Evolutionary conservation across 257 asterid genomes (phyloP).

Genomic region (Verbena officinalis): DNA sequence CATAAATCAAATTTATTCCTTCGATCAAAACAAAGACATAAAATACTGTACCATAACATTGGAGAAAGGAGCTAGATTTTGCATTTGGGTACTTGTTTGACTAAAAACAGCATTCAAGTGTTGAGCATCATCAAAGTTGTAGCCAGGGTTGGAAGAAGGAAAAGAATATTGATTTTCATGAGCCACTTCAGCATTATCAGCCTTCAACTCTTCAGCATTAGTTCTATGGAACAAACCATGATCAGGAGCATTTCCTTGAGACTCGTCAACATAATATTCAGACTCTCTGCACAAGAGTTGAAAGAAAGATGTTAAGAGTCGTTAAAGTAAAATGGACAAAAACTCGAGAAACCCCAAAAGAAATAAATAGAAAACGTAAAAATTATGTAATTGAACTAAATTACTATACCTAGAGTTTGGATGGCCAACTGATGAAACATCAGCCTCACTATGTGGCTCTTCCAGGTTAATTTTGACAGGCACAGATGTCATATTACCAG

Average conservation of each 20-base stretch:
- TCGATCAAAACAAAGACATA: not conserved
- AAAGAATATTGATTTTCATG: constrained; percentile 68
- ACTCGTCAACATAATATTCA: constrained; percentile 73
- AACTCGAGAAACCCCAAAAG: constrained; percentile 4
- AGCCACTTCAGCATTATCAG: constrained; percentile 63
- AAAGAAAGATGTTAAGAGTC: constrained; percentile 9
- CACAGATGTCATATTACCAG: constrained; percentile 54
- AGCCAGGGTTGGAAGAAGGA: constrained; percentile 62
- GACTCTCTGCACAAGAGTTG: constrained; percentile 58
- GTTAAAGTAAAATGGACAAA: not conserved
- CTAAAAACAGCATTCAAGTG: constrained; percentile 42
- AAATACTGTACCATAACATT: constrained; percentile 49
- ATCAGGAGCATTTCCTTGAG: constrained; percentile 67
- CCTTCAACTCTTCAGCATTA: constrained; percentile 66
- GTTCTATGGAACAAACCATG: constrained; percentile 69
- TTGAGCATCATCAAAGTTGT: constrained; percentile 52
- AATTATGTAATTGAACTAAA: not conserved
- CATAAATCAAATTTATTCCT: not conserved
- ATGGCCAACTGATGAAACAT: constrained; percentile 57
- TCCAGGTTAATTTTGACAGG: constrained; percentile 62
- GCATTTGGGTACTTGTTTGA: constrained; percentile 55
- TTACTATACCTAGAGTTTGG: constrained; percentile 54
- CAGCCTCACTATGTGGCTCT: constrained; percentile 52
- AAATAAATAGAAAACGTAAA: not conserved
- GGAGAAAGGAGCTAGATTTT: constrained; percentile 49